Evolutionary conservation across 164 flowering plant species (phyloP), one percentile per base, ranked within the genome.

Genomic region (Tetracentron sinense): DNA sequence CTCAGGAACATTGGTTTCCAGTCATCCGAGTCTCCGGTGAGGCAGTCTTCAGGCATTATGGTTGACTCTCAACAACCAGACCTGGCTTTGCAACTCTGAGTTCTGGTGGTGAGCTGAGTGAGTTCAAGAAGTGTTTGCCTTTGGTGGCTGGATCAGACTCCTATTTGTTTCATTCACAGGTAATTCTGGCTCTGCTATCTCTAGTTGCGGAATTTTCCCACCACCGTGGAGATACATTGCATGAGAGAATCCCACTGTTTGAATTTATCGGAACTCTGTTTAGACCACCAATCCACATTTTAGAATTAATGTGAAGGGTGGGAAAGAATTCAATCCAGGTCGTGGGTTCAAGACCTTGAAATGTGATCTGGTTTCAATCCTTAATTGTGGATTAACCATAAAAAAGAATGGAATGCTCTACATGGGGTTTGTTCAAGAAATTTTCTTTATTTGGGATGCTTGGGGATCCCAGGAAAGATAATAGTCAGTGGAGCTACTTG

Each of bases 31-130:
- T 91, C 97, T 44, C 96, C 96, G 0, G 91, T 68, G 27, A 77
- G 68, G 70, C 97, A 84, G 59, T 71, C 86, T 22, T 75, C 91
- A 8, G 78, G 88, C 20, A 66, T 77, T 15, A 59, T 70, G 42
- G 82, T 78, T 38, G 96, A 93, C 53, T 83, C 97, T 26, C 98
- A 90, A 78, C 97, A 85, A 66, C 98, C 98, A 38, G 98, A 91
- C 70, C 81, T 94, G 27, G 98, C 97, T 56, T 79, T 94, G 79
- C 98, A 94, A 65, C 96, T 94, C 56, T 93, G 71, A 81, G 19
- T 52, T 19, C 26, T 35, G 49, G 28, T 27, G 22, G 27, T 33
- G 12, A 20, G 58, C 52, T 14, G 42, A 16, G 55, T n/a, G n/a
- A n/a, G n/a, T n/a, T n/a, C n/a, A 62, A 71, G 8, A 4, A n/a